Conservation (phyloP, 345 rosid species). For the Rhodomyrtus tomentosa region DNA sequence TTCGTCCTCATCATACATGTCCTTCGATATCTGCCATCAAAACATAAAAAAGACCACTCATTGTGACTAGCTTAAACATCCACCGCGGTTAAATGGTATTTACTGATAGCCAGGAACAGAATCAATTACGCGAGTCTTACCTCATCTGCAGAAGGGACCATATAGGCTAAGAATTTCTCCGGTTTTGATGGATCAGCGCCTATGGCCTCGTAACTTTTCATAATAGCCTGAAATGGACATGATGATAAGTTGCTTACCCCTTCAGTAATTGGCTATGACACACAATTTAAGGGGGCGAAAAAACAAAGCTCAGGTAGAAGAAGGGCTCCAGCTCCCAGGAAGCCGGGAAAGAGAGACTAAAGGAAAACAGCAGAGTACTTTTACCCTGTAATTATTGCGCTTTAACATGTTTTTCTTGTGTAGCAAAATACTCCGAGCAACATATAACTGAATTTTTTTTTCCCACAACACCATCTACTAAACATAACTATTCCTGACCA, state of each 20-base stretch:
- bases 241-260: neutral
- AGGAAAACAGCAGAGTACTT: neutral
- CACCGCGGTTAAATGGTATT: neutral
- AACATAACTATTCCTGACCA: neutral
- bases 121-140: constrained; percentile 21
- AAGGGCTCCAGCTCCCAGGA: neutral
- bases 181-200: constrained; percentile 61
- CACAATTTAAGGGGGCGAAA: neutral
- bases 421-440: neutral
- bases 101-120: neutral
- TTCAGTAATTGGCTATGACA: neutral
- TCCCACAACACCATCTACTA: neutral
- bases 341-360: neutral
- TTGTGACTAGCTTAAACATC: neutral
- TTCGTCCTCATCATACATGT: constrained; percentile 63
- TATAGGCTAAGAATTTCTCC: constrained; percentile 85
- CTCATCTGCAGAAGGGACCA: constrained; percentile 81
- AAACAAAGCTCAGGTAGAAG: neutral
- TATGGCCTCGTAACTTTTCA: constrained; percentile 75
- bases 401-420: neutral
- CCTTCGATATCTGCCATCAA: constrained; percentile 61
- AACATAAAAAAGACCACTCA: neutral
- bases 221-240: constrained; percentile 49
- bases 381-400: neutral
- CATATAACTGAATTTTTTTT: neutral